Evolutionary conservation across 352 stramenopile genomes (phyloP).

Genomic region (Saprolegnia diclina): DNA sequence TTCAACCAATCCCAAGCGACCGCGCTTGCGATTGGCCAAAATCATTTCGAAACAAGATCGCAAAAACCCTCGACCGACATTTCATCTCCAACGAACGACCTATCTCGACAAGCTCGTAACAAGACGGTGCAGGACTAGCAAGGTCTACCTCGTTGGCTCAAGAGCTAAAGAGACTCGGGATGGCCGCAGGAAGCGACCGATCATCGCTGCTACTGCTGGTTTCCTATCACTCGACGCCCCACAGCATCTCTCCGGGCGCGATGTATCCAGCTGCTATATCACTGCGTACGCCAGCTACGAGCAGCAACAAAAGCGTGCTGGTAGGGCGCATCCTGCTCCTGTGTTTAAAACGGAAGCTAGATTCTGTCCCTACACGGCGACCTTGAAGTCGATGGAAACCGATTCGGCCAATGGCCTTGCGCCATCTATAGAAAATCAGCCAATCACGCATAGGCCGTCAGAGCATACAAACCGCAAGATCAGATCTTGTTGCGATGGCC

Average conservation of each 20-base stretch:
- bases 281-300: no score
- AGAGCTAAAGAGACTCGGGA: no score
- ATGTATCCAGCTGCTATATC: no score
- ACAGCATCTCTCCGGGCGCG: no score
- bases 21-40: neutral
- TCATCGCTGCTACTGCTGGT: no score
- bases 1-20: neutral
- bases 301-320: no score
- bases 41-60: neutral
- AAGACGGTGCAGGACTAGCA: no score
- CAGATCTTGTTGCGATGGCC: neutral
- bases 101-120: no score
- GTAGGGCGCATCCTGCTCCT: neutral
- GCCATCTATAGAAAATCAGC: neutral
- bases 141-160: no score
- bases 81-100: no score
- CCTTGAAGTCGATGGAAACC: neutral
- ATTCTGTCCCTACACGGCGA: neutral
- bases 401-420: neutral
- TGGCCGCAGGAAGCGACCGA: no score
- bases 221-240: no score
- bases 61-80: neutral
- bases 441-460: neutral
- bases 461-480: neutral
- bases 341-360: neutral